Conservation (phyloP, 495 filamentous ascomycete genomes). For the Tuber microsphaerosporum region DNA sequence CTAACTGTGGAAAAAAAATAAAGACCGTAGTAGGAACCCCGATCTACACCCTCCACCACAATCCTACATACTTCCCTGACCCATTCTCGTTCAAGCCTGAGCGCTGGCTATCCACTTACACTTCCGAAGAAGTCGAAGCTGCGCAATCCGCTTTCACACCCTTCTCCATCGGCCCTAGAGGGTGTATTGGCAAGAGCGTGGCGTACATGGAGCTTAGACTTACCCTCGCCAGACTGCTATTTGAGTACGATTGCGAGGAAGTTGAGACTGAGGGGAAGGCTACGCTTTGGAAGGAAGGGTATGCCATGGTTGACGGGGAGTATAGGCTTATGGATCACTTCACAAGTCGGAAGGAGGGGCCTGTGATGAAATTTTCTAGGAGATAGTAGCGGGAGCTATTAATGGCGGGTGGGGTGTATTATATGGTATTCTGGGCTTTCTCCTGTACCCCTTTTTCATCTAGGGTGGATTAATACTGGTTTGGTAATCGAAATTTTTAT, state of each 20-base stretch:
- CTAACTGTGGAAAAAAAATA: not conserved
- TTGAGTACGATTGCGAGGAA: conserved; percentile 29
- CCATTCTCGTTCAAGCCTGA: conserved; percentile 47
- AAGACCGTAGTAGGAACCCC: conserved; percentile 50
- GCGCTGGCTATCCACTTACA: conserved; percentile 43
- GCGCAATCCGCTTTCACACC: conserved; percentile 48
- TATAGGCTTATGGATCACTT: conserved; percentile 40
- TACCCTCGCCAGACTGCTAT: conserved; percentile 49
- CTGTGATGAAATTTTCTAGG: conserved; percentile 27
- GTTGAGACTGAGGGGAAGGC: conserved; percentile 34
- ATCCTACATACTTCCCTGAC: conserved; percentile 50
- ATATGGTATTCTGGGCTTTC: not conserved
- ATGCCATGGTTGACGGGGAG: conserved; percentile 25
- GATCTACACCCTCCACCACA: conserved; percentile 54
- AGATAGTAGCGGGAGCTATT: conserved; percentile 3
- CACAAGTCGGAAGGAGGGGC: conserved; percentile 39
- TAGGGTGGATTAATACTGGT: not conserved
- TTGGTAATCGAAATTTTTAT: not conserved
- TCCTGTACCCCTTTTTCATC: not conserved
- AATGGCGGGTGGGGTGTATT: not conserved
- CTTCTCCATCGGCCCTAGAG: conserved; percentile 53
- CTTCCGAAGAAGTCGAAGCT: conserved; percentile 17
- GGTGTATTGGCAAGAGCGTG: conserved; percentile 55
- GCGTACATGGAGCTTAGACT: conserved; percentile 53
- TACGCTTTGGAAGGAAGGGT: conserved; percentile 33